phyloP scores from a whole-genome alignment of 345 rosid genomes.

The Sonneratia alba region DNA sequence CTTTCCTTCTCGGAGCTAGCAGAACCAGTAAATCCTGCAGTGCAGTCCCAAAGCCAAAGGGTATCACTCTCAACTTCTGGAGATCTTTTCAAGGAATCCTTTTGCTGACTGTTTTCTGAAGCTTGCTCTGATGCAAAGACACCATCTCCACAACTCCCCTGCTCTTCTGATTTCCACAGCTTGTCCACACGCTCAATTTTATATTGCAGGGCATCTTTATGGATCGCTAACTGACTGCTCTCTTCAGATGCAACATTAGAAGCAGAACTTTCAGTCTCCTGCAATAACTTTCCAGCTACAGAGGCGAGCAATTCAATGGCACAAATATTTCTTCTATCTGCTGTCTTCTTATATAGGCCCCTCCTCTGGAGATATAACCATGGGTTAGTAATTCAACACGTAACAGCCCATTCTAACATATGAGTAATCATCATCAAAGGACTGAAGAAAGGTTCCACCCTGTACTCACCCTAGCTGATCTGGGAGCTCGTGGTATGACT shows the following conservation, averaged over 20 bases:
- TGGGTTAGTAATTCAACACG: not conserved
- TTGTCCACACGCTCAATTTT: slow-evolving; percentile 28
- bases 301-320: slow-evolving; percentile 86
- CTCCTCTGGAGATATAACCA: slow-evolving; percentile 38
- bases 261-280: slow-evolving; percentile 75
- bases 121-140: slow-evolving; percentile 9
- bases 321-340: slow-evolving; percentile 36
- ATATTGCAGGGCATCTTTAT: slow-evolving; percentile 26
- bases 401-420: too few relatives aligned
- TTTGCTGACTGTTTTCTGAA: slow-evolving; percentile 7
- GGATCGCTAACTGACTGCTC: slow-evolving; percentile 27
- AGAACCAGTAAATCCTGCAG: slow-evolving; percentile 18
- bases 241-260: slow-evolving; percentile 60
- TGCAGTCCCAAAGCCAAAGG: slow-evolving; percentile 15
- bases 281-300: slow-evolving; percentile 73
- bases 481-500: slow-evolving; percentile 69
- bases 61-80: slow-evolving; percentile 17
- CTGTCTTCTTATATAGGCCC: slow-evolving; percentile 26
- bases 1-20: slow-evolving; percentile 16
- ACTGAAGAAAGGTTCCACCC: not conserved
- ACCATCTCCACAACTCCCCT: slow-evolving; percentile 26
- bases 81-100: slow-evolving; percentile 3
- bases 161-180: slow-evolving; percentile 30
- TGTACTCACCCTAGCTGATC: slow-evolving; percentile 65
- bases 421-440: too few relatives aligned